These are phyloP conservation scores for Lachancea nothofagi DNA, from an alignment of 805 yeast species.

Conservation along the genomic window DNA sequence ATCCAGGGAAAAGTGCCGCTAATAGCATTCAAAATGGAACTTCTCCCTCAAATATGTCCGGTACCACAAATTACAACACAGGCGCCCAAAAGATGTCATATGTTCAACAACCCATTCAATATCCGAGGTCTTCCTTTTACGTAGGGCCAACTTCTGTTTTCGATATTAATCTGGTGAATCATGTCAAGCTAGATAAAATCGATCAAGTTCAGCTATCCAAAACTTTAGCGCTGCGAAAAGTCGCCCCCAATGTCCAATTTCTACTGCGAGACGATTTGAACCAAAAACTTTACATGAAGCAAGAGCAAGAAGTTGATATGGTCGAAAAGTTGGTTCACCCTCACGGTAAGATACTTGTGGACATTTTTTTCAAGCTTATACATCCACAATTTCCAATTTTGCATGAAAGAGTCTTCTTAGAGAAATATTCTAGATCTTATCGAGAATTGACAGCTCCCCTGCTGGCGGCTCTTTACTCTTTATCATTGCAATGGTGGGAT, in stretches of 20 bases:
- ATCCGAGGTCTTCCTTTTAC: constrained; percentile 83
- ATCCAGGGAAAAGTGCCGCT: constrained; percentile 4
- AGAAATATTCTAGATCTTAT: constrained; percentile 85
- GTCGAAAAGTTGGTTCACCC: constrained; percentile 88
- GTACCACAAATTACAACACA: background rate
- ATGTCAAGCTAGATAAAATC: constrained; percentile 58
- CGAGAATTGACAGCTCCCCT: constrained; percentile 89
- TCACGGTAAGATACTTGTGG: constrained; percentile 76
- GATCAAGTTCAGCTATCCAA: constrained; percentile 75
- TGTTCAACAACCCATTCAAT: constrained; percentile 51
- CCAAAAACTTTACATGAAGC: constrained; percentile 57
- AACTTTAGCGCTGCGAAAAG: constrained; percentile 67
- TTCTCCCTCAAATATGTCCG: constrained; percentile 6
- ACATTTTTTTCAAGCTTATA: constrained; percentile 74
- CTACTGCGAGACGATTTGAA: constrained; percentile 75
- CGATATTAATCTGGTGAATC: constrained; percentile 64
- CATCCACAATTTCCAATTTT: constrained; percentile 91
- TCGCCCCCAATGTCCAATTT: constrained; percentile 70
- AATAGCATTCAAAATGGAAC: constrained; percentile 2
- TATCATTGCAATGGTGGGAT: constrained; percentile 95
- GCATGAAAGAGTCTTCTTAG: constrained; percentile 86
- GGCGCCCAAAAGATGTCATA: constrained; percentile 5
- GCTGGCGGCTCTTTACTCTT: constrained; percentile 81
- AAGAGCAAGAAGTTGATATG: constrained; percentile 74
- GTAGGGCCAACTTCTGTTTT: constrained; percentile 85